Conservation (phyloP, 805 yeast species). For the Saccharomyces eubayanus region DNA sequence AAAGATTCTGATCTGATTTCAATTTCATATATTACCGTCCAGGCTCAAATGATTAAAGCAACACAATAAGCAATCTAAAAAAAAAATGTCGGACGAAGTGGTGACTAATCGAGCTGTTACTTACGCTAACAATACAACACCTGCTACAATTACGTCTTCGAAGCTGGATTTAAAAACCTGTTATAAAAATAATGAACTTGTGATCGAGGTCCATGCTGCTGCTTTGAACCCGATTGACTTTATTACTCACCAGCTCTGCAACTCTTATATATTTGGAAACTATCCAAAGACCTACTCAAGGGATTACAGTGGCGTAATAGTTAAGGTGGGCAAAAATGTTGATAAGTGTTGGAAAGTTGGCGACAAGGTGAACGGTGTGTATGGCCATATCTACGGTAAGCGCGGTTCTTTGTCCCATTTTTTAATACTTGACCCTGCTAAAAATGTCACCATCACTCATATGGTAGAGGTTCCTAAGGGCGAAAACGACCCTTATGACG, state of each 20-base stretch:
- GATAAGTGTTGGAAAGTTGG: constrained; percentile 15
- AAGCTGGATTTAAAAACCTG: constrained; percentile 22
- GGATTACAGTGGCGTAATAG: constrained; percentile 27
- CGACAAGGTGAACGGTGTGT: constrained; percentile 24
- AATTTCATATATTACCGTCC: too few relatives aligned
- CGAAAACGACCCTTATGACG: constrained; percentile 8
- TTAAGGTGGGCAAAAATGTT: constrained; percentile 21
- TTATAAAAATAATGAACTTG: constrained; percentile 20
- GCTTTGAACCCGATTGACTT: constrained; percentile 28
- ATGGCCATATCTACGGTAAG: constrained; percentile 14
- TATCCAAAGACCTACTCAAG: constrained; percentile 19
- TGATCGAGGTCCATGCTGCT: constrained; percentile 25
- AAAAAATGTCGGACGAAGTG: not conserved
- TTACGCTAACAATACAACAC: constrained; percentile 14
- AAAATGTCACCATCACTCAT: constrained; percentile 28
- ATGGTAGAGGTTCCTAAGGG: constrained; percentile 11
- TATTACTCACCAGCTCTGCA: constrained; percentile 11
- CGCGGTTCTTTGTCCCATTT: constrained; percentile 44
- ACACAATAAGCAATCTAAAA: not conserved
- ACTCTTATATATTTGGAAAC: constrained; percentile 4
- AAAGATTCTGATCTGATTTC: too few relatives aligned
- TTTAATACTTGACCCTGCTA: constrained; percentile 33
- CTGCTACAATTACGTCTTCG: constrained; percentile 10
- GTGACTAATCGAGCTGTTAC: constrained; percentile 22
- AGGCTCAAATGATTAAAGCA: not conserved